These are phyloP conservation scores for Kluyveromyces siamensis DNA, from an alignment of 805 yeast genomes.

Conservation along the genomic window DNA sequence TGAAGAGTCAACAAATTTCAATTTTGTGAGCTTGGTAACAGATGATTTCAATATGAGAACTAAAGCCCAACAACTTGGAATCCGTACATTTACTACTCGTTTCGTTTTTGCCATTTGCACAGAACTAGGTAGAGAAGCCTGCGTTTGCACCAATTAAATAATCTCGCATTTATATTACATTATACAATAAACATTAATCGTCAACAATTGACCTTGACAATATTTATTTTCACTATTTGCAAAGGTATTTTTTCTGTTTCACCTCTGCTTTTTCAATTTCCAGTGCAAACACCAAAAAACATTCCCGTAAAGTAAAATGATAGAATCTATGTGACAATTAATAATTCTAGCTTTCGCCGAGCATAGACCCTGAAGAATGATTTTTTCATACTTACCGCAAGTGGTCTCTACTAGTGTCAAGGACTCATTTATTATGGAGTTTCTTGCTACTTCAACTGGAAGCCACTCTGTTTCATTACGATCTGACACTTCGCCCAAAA, in stretches of 20 bases:
- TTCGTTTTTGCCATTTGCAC: conserved; percentile 27
- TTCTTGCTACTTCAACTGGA: neutral
- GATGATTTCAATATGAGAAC: conserved; percentile 68
- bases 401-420: neutral
- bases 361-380: neutral
- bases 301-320: conserved; percentile 8
- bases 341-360: neutral
- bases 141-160: conserved; percentile 16
- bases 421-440: neutral
- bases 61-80: conserved; percentile 36
- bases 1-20: conserved; percentile 35
- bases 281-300: conserved; percentile 15
- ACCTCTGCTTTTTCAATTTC: conserved; percentile 5
- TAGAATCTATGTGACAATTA: neutral
- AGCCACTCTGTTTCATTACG: neutral
- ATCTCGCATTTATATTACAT: neutral
- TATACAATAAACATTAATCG: too few species aligned
- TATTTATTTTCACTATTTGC: neutral
- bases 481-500: neutral
- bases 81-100: conserved; percentile 26
- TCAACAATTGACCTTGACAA: too few species aligned
- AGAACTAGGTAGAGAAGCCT: conserved; percentile 14
- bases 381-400: neutral
- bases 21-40: conserved; percentile 55
- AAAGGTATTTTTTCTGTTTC: neutral